phyloP scores from a whole-genome alignment of 345 rosid species.

The Pseudoturritis turrita region DNA sequence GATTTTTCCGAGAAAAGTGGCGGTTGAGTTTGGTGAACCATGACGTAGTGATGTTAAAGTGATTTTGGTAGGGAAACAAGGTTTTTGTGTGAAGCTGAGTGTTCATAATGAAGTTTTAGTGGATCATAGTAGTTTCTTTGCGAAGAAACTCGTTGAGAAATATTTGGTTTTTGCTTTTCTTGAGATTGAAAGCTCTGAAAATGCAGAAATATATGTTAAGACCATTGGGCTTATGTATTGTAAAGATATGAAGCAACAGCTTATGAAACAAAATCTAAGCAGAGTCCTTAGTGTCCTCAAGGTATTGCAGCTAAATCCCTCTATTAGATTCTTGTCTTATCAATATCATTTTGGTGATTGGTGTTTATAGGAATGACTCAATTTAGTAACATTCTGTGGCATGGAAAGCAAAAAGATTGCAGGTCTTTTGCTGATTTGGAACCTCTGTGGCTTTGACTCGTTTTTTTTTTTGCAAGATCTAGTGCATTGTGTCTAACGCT shows the following conservation, averaged over 20 bases:
- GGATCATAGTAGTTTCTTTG: conserved; percentile 71
- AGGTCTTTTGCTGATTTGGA: too few relatives aligned
- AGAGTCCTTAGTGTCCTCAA: conserved; percentile 85
- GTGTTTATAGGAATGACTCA: too few relatives aligned
- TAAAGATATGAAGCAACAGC: conserved; percentile 89
- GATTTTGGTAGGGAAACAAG: conserved; percentile 62
- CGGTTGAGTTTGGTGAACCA: conserved; percentile 43
- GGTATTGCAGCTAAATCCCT: conserved; percentile 41
- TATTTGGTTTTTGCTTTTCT: conserved; percentile 56
- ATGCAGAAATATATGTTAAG: conserved; percentile 87
- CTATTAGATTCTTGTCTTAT: not conserved
- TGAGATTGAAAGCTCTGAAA: conserved; percentile 81
- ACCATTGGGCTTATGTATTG: conserved; percentile 95
- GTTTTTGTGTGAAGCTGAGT: conserved; percentile 88
- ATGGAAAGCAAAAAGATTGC: too few relatives aligned
- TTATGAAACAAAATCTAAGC: conserved; percentile 81
- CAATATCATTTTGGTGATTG: not conserved
- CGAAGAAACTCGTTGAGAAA: conserved; percentile 56
- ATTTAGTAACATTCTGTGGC: not conserved
- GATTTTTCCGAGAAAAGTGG: conserved; percentile 79
- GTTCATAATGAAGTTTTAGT: conserved; percentile 75
- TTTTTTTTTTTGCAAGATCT: too few relatives aligned
- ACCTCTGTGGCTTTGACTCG: too few relatives aligned
- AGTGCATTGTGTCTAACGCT: too few relatives aligned
- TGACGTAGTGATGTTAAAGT: too few relatives aligned